phyloP scores from a whole-genome alignment of 2,329 filamentous ascomycete species.

The Pestalotiopsis sp. region DNA sequence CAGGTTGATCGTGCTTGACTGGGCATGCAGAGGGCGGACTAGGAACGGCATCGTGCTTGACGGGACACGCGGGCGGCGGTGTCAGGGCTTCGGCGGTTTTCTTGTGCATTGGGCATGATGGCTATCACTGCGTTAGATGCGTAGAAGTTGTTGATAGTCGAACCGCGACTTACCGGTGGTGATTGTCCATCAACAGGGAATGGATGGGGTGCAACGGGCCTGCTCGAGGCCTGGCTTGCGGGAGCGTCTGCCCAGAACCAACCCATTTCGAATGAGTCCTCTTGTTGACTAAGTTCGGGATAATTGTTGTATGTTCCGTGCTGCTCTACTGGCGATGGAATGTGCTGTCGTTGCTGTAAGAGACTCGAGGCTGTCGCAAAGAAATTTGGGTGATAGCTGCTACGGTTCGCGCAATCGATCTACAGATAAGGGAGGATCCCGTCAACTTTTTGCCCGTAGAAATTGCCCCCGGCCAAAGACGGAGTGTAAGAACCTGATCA shows the following conservation, averaged over 20 bases:
- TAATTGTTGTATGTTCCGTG: neutral
- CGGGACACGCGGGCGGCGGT: constrained; percentile 33
- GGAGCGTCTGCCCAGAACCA: constrained; percentile 65
- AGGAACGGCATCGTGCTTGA: constrained; percentile 28
- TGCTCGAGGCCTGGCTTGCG: constrained; percentile 26
- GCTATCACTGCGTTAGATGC: constrained; percentile 38
- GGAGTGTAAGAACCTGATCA: neutral
- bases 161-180: constrained; percentile 42
- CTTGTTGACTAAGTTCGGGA: neutral
- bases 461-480: constrained; percentile 6
- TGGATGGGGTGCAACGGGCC: constrained; percentile 27
- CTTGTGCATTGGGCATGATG: constrained; percentile 61
- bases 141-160: neutral
- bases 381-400: neutral
- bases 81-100: constrained; percentile 49
- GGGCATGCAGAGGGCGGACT: constrained; percentile 32
- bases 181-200: constrained; percentile 29
- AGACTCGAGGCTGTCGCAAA: neutral
- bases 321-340: neutral
- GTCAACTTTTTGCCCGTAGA: constrained; percentile 14
- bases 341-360: neutral
- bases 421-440: constrained; percentile 6
- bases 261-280: constrained; percentile 47
- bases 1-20: constrained; percentile 27
- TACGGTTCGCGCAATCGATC: constrained; percentile 3